phyloP scores from a whole-genome alignment of 2,329 filamentous ascomycete genomes.

The Calycina marina region DNA sequence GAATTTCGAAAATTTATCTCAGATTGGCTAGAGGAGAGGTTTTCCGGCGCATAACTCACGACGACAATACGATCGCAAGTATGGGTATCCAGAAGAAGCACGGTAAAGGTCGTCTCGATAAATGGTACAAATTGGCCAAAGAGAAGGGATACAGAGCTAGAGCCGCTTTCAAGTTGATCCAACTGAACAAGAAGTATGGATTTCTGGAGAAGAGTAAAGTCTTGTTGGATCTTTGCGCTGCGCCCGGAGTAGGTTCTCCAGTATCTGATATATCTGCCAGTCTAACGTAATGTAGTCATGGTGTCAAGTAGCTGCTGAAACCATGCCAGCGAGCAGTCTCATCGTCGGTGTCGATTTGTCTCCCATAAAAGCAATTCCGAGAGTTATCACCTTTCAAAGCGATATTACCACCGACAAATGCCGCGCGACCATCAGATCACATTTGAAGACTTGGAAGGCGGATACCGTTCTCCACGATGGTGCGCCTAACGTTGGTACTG shows the following conservation, averaged over 20 bases:
- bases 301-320: constrained; percentile 92
- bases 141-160: constrained; percentile 93
- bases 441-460: constrained; percentile 92
- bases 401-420: constrained; percentile 98
- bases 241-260: constrained; percentile 59
- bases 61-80: constrained; percentile 9
- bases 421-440: constrained; percentile 71
- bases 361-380: constrained; percentile 90
- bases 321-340: constrained; percentile 78
- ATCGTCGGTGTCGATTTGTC: constrained; percentile 90
- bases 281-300: constrained; percentile 48
- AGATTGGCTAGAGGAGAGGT: background rate
- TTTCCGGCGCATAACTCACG: background rate
- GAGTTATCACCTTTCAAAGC: constrained; percentile 89
- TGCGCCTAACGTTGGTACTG: constrained; percentile 93
- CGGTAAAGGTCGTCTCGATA: constrained; percentile 95
- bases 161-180: constrained; percentile 95
- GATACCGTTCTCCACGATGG: constrained; percentile 94
- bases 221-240: constrained; percentile 90
- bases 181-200: constrained; percentile 97
- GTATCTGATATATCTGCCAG: background rate
- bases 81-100: constrained; percentile 99
- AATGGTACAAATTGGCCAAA: constrained; percentile 97
- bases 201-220: constrained; percentile 97
- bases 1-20: background rate